These are phyloP conservation scores for Suillus cothurnatus DNA, from an alignment of 768 basidiomycete genomes.

Conservation along the genomic window DNA sequence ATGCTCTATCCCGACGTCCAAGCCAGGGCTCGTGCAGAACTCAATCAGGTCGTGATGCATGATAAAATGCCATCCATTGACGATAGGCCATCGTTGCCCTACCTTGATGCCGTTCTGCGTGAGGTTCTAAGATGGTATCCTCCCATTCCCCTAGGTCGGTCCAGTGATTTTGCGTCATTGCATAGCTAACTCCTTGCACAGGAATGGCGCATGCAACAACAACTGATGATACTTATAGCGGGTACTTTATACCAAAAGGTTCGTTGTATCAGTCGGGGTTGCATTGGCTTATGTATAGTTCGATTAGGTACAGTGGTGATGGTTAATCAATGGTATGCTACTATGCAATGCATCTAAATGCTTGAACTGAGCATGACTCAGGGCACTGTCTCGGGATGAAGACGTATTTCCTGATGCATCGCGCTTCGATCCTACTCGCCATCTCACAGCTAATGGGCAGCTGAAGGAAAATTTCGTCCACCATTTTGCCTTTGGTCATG, in stretches of 20 bases:
- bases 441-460: conserved; percentile 4
- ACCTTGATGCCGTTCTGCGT: conserved; percentile 14
- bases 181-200: neutral
- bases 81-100: conserved; percentile 12
- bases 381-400: conserved; percentile 6
- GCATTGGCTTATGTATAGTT: too few relatives aligned
- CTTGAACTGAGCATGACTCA: neutral
- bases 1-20: conserved; percentile 31
- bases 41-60: conserved; percentile 27
- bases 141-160: conserved; percentile 12
- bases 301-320: conserved; percentile 23
- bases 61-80: conserved; percentile 20
- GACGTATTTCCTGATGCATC: conserved; percentile 2
- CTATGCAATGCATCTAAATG: too few relatives aligned
- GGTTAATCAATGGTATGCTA: conserved; percentile 24
- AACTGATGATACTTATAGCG: conserved; percentile 40
- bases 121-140: conserved; percentile 13
- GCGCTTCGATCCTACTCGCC: conserved; percentile 9
- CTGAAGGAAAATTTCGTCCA: neutral
- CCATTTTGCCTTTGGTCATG: conserved; percentile 4
- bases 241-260: conserved; percentile 53
- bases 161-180: too few relatives aligned
- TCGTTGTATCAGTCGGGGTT: neutral
- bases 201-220: conserved; percentile 30
- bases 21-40: conserved; percentile 25